Percentiles rank a stretch among this genome's conserved stretches.
Conservation (phyloP, 768 basidiomycete species). For the Russula brevipes region DNA sequence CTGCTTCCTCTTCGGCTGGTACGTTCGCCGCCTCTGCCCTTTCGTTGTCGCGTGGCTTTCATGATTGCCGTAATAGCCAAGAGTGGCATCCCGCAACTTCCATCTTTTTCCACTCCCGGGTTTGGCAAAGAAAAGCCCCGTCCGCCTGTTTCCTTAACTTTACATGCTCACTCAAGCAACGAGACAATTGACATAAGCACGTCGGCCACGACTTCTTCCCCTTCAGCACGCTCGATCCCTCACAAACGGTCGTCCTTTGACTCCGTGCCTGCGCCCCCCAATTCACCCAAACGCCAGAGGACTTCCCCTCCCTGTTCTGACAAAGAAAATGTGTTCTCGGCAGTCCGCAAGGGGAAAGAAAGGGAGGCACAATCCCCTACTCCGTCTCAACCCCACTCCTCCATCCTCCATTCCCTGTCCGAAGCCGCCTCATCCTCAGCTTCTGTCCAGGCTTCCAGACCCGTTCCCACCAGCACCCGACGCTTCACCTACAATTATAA, state of each 20-base stretch:
- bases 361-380: background rate
- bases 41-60: background rate
- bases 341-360: conserved; percentile 10
- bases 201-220: conserved; percentile 9
- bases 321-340: conserved; percentile 11
- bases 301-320: background rate
- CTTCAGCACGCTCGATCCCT: conserved; percentile 5
- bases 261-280: background rate
- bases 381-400: background rate
- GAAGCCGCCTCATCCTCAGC: background rate
- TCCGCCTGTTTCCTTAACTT: background rate
- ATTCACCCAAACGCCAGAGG: conserved; percentile 14
- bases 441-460: background rate
- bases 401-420: background rate
- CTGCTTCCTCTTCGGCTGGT: background rate
- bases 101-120: conserved; percentile 15
- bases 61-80: background rate
- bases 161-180: conserved; percentile 3
- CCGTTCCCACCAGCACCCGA: background rate
- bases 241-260: conserved; percentile 15
- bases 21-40: background rate
- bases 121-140: conserved; percentile 18
- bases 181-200: conserved; percentile 22
- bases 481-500: background rate
- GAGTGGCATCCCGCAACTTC: background rate